These are phyloP conservation scores for Przewalskia tangutica DNA, from an alignment of 257 asterid species.

Conservation along the genomic window DNA sequence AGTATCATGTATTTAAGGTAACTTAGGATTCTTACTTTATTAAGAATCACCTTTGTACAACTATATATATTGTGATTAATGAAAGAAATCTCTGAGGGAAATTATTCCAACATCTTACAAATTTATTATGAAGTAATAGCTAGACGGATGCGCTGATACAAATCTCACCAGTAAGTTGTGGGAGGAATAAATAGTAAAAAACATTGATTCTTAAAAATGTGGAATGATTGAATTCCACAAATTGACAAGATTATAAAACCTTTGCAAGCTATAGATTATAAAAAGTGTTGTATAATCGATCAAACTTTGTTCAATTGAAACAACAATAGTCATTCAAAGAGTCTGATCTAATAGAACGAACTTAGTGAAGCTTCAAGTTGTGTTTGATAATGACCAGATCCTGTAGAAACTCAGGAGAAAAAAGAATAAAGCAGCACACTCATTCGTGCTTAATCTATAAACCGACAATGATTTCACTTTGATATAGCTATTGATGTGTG, in stretches of 20 bases:
- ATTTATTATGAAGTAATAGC: too few species aligned
- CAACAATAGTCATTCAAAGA: background rate
- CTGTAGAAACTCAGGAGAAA: background rate
- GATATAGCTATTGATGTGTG: background rate
- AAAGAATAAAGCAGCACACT: background rate
- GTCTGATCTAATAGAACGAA: background rate
- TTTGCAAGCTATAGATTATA: slow-evolving; percentile 46
- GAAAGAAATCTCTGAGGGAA: too few species aligned
- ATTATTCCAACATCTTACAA: too few species aligned
- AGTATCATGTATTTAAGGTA: too few species aligned
- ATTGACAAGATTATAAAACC: slow-evolving; percentile 1
- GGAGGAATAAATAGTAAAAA: too few species aligned
- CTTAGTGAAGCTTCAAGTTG: background rate
- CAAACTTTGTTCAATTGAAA: background rate
- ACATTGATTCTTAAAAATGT: too few species aligned
- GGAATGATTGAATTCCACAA: background rate
- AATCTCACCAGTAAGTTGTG: too few species aligned
- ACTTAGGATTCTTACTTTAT: too few species aligned
- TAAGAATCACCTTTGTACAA: too few species aligned
- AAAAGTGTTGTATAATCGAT: background rate
- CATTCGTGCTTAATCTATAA: background rate
- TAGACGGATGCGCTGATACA: too few species aligned
- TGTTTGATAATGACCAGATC: background rate
- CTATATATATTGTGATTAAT: too few species aligned
- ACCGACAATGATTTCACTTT: background rate